phyloP scores from a whole-genome alignment of 306 rosid species.

The Quercus glauca region DNA sequence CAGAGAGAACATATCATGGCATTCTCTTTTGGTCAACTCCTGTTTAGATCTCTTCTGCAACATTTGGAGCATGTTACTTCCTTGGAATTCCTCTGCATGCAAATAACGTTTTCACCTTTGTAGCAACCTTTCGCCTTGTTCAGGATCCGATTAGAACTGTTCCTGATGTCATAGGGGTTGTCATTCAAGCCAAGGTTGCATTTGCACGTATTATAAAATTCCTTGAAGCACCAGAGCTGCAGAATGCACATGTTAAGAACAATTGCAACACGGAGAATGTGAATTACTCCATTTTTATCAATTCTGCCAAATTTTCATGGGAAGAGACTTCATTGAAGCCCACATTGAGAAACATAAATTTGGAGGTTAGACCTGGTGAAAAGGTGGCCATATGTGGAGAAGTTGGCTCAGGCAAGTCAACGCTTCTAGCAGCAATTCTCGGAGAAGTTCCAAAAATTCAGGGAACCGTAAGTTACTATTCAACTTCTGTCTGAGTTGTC shows the following conservation, averaged over 20 bases:
- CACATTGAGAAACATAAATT: slow-evolving; percentile 50
- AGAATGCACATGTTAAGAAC: slow-evolving; percentile 19
- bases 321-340: slow-evolving; percentile 44
- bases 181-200: slow-evolving; percentile 44
- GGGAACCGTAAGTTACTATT: background rate
- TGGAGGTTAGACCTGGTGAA: slow-evolving; percentile 7
- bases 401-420: slow-evolving; percentile 89
- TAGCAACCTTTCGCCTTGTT: slow-evolving; percentile 71
- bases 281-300: slow-evolving; percentile 29
- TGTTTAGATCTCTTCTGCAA: slow-evolving; percentile 56
- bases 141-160: slow-evolving; percentile 55
- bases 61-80: slow-evolving; percentile 66
- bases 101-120: slow-evolving; percentile 74
- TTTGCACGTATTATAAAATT: background rate
- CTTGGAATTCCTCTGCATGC: slow-evolving; percentile 65
- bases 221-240: slow-evolving; percentile 45
- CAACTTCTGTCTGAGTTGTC: too few relatives aligned
- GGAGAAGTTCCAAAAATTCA: slow-evolving; percentile 35
- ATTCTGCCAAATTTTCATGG: slow-evolving; percentile 69
- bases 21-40: slow-evolving; percentile 71
- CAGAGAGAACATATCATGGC: slow-evolving; percentile 34
- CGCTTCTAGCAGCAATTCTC: slow-evolving; percentile 67
- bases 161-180: slow-evolving; percentile 59
- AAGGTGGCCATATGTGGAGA: slow-evolving; percentile 82
- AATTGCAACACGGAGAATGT: slow-evolving; percentile 13